Evolutionary conservation across 1,139 yeast genomes (phyloP), one percentile per base, ranked within the genome.

Genomic region (Taphrina confusa): DNA sequence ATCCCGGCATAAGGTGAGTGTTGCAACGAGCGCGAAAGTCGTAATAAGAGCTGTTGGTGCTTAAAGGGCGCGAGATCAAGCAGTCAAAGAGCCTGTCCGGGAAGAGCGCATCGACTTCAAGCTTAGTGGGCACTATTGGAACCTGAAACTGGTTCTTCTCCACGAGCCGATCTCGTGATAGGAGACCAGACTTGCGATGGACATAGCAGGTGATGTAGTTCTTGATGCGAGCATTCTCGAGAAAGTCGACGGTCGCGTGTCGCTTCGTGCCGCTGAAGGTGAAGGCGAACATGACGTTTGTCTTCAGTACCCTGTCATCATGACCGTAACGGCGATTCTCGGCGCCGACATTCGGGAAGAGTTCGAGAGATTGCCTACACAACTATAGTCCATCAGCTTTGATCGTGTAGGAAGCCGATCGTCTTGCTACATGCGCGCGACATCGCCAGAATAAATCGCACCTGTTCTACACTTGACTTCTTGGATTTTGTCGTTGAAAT

Each of bases 11-110:
- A 18, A 54, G 45, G 14, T 54, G 58, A 2, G 58, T 54, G 18
- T 42, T 44, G 46, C 58, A 54, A n/a, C 58, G 50, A 6, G 49
- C 58, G n/a, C 58, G 58, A 27, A 54, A 44, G 14, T 34, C 58
- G 27, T 22, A 44, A 23, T 34, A 27, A 11, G 37, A 14, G 22
- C 30, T n/a, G 12, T 54, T 54, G 27, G 51, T 28, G n/a, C 51
- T 33, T 27, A 37, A 39, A 5, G 51, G 58, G 8, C 58, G 34
- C n/a, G 58, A 45, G 23, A 40, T 33, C 23, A 54, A 34, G 28
- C 44, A 54, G 22, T 44, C 28, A 16, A 42, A 54, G 34, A 46
- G 30, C 25, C 58, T 23, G 31, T 54, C 58, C 11, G 58, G 58
- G 18, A 54, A 54, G 23, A 54, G 42, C 5, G 51, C 58, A 28